A percentile compares a stretch with the other conserved stretches of the same genome.
Evolutionary conservation across 345 rosid genomes (phyloP).

Genomic region (Balakata baccata): DNA sequence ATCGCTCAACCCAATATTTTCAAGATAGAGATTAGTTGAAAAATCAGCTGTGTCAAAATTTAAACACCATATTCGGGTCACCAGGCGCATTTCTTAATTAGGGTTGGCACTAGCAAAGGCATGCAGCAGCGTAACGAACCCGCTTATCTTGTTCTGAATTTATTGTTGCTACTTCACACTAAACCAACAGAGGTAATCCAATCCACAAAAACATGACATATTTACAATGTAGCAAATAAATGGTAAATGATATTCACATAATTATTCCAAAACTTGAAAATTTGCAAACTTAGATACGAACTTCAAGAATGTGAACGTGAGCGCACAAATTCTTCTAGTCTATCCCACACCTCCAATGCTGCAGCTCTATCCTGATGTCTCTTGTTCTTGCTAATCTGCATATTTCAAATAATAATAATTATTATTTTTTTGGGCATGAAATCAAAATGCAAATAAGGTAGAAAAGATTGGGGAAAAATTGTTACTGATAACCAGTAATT

Average conservation of each 20-base stretch:
- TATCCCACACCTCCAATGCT: constrained; percentile 94
- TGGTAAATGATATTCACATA: neutral
- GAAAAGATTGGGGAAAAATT: neutral
- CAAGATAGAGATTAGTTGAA: neutral
- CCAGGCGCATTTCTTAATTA: no score
- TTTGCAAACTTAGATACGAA: constrained; percentile 22
- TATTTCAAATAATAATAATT: no score
- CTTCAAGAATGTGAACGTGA: constrained; percentile 73
- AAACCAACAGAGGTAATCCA: constrained; percentile 2
- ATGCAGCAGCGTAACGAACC: no score
- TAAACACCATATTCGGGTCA: no score
- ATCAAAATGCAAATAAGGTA: neutral
- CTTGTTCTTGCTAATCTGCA: constrained; percentile 95
- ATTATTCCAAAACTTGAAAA: neutral
- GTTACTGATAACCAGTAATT: constrained; percentile 17
- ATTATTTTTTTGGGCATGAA: no score
- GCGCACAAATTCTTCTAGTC: constrained; percentile 84
- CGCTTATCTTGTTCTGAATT: no score
- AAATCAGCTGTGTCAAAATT: neutral
- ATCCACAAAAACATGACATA: neutral
- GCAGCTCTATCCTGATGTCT: constrained; percentile 95
- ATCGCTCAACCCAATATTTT: neutral
- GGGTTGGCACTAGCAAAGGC: no score
- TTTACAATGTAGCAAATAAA: neutral
- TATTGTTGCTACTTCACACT: neutral